Conservation (phyloP, 768 basidiomycete species). For the Galerina sulciceps region DNA sequence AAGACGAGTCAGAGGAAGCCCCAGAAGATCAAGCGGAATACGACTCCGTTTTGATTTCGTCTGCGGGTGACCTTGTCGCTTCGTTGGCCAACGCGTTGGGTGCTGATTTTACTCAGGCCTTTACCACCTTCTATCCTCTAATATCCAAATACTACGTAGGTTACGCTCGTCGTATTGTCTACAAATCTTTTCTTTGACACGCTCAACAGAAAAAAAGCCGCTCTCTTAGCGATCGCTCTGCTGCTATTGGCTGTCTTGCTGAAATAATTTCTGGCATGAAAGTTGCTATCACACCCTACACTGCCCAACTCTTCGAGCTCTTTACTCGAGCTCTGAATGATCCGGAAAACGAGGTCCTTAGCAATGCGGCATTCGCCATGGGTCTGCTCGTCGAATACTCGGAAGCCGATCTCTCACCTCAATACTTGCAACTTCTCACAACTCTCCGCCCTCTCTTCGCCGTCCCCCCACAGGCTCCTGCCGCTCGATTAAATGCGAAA, state of each 20-base stretch:
- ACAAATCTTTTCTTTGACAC: neutral
- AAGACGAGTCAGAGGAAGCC: conserved; percentile 84
- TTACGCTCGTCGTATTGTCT: conserved; percentile 13
- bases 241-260: conserved; percentile 91
- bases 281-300: conserved; percentile 80
- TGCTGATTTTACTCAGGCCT: conserved; percentile 79
- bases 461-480: conserved; percentile 62
- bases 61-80: conserved; percentile 93
- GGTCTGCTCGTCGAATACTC: conserved; percentile 92
- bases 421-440: conserved; percentile 78
- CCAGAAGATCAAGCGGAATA: conserved; percentile 94
- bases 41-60: conserved; percentile 92
- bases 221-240: conserved; percentile 89
- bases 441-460: conserved; percentile 84
- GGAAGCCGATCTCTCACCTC: conserved; percentile 76
- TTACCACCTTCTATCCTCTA: conserved; percentile 85
- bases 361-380: conserved; percentile 93
- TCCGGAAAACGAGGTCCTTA: conserved; percentile 89
- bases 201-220: conserved; percentile 74
- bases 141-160: conserved; percentile 92
- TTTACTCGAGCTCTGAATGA: conserved; percentile 86
- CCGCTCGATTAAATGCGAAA: conserved; percentile 77
- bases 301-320: conserved; percentile 79
- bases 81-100: conserved; percentile 88
- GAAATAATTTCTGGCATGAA: conserved; percentile 96